Conservation (phyloP, 163 green algal species). For the Scenedesmus sp. region DNA sequence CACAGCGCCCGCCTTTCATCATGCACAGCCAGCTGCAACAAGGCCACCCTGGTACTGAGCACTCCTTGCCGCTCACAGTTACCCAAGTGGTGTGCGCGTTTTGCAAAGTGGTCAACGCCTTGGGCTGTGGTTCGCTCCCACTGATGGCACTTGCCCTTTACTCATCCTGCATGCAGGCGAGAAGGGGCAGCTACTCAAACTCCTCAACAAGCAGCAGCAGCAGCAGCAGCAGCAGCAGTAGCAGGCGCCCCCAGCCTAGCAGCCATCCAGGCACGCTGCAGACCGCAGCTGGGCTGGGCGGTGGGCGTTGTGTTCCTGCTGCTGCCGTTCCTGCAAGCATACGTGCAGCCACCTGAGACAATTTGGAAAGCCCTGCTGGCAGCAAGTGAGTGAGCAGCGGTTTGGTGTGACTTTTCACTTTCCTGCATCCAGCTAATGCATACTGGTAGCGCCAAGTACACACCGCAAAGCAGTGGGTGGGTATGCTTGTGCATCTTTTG, state of each 20-base stretch:
- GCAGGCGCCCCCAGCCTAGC: not conserved
- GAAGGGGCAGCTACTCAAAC: not conserved
- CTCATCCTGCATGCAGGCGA: not conserved
- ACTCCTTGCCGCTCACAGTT: not conserved
- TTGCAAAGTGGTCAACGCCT: not conserved
- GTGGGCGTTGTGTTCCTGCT: constrained; percentile 46
- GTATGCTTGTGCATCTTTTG: not conserved
- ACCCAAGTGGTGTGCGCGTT: not conserved
- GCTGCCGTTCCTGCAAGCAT: constrained; percentile 23
- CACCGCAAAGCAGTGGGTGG: too few relatives aligned
- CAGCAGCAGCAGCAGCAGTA: constrained; percentile 3
- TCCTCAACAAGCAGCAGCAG: not conserved
- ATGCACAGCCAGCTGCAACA: not conserved
- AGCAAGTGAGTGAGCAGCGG: not conserved
- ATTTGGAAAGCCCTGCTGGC: constrained; percentile 21
- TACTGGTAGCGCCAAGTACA: too few relatives aligned
- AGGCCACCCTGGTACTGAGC: not conserved
- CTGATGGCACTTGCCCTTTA: not conserved
- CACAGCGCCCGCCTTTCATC: not conserved
- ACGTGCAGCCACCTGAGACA: not conserved
- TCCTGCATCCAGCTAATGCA: too few relatives aligned
- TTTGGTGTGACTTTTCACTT: too few relatives aligned
- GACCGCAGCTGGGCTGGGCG: constrained; percentile 13
- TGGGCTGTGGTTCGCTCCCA: not conserved
- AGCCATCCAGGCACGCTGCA: constrained; percentile 33